Percentiles rank a stretch among this genome's conserved stretches.
phyloP scores from a whole-genome alignment of 345 rosid species.

The Citrus mangshanensis region DNA sequence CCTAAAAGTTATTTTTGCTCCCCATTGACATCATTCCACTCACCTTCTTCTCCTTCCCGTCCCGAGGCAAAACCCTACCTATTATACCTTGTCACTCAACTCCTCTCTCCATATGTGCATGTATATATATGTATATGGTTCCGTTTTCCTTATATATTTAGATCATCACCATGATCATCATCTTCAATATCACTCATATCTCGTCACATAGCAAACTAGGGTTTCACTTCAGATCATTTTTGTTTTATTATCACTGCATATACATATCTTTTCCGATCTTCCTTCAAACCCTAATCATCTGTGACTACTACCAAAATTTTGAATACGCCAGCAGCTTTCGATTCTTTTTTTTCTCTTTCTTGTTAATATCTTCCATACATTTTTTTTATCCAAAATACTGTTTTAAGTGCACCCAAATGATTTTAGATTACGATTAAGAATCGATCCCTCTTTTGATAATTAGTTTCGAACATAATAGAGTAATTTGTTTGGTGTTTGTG shows the following conservation, averaged over 20 bases:
- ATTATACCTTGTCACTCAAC: not conserved
- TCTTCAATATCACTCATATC: not conserved
- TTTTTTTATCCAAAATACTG: not conserved
- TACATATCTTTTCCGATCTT: not conserved
- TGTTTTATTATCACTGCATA: not conserved
- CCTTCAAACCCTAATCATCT: conserved; percentile 1
- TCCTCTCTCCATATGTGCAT: not conserved
- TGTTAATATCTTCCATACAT: not conserved
- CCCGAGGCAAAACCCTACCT: conserved; percentile 52
- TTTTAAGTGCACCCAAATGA: not conserved
- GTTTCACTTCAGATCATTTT: not conserved
- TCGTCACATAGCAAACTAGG: not conserved
- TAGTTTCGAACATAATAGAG: not conserved
- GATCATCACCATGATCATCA: not conserved
- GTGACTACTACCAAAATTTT: not conserved
- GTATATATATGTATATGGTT: not conserved
- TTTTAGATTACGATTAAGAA: not conserved
- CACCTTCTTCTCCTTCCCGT: conserved; percentile 55
- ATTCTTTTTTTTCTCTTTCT: not conserved
- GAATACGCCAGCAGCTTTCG: not conserved
- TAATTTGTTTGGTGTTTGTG: not conserved
- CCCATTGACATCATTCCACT: conserved; percentile 63
- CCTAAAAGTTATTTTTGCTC: conserved; percentile 48
- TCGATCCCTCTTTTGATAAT: not conserved
- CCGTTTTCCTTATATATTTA: not conserved